A percentile compares a stretch with the other conserved stretches of the same genome.
phyloP scores from a whole-genome alignment of 164 flowering plant species.

The Akebia trifoliata region DNA sequence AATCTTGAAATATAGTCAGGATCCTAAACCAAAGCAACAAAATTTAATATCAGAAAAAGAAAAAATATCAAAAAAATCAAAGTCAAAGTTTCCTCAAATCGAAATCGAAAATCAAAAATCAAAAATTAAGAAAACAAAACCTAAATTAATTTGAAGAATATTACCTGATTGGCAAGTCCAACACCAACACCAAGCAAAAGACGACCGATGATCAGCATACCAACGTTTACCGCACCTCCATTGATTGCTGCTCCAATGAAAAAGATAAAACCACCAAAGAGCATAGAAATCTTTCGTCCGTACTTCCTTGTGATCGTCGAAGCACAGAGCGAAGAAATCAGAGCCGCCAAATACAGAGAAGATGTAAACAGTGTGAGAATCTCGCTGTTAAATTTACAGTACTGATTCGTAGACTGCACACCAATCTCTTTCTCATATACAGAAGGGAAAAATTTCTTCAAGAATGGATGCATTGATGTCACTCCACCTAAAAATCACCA shows the following conservation, averaged over 20 bases:
- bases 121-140: no score
- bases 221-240: constrained; percentile 14
- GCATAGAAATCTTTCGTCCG: constrained; percentile 29
- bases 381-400: constrained; percentile 27
- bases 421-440: constrained; percentile 16
- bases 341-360: constrained; percentile 29
- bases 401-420: constrained; percentile 20
- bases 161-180: constrained; percentile 38
- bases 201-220: constrained; percentile 35
- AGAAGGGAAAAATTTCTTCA: constrained; percentile 25
- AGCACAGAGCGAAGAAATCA: constrained; percentile 26
- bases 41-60: no score
- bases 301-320: constrained; percentile 22
- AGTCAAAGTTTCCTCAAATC: no score
- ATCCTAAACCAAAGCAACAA: no score
- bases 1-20: no score
- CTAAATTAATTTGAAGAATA: no score
- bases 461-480: constrained; percentile 29
- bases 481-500: constrained; percentile 28
- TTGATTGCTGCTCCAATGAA: constrained; percentile 22
- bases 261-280: constrained; percentile 21
- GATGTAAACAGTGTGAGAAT: constrained; percentile 27
- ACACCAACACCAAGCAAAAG: constrained; percentile 33
- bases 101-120: no score
- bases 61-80: no score